Evolutionary conservation across 768 basidiomycete species (phyloP), one percentile per base, ranked within the genome.

Genomic region (Zangia roseola): DNA sequence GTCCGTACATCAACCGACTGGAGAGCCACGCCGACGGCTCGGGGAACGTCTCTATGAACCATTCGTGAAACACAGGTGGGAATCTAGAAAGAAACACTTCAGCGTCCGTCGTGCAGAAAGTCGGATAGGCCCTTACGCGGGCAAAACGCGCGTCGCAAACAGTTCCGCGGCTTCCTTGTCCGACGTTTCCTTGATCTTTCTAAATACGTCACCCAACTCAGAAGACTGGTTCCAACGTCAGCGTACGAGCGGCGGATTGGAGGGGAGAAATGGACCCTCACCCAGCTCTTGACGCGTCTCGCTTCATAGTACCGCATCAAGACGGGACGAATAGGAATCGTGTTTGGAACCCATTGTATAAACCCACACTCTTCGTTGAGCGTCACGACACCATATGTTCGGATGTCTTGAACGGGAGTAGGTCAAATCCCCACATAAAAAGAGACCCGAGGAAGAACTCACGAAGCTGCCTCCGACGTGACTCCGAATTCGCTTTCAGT

Each of bases 331-430:
- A 97, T 69, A 1, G 92, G 88, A 23, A 82, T 76, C 1, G 94
- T 97, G 64, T 98, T 88, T 0, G 88, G 90, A 4, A 99, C 97
- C 97, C 97, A 99, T 82, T 99, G 92, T 47, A 98, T 92, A 41
- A 98, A 83, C 0, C 97, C 97, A 60, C 94, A 97, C 56, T 95
- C 93, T 57, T 98, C 95, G 62, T 97, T 97, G 53, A 99, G 76
- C 6, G 94, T 91, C 23, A 97, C 87, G n/a, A 98, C 93, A n/a
- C 93, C 91, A 61, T 98, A 99, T 3, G 97, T 98, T 21, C 95
- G 84, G 49, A 99, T 92, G 63, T 88, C 95, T 56, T 7, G 47
- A 16, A 16, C 16, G n/a, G 39, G 9, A 4, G 7, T 1, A 19
- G 19, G 28, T 36, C 21, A 41, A 12, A 14, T n/a, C 30, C 6